Conservation (phyloP, 768 basidiomycete species). For the Suillus brevipes region DNA sequence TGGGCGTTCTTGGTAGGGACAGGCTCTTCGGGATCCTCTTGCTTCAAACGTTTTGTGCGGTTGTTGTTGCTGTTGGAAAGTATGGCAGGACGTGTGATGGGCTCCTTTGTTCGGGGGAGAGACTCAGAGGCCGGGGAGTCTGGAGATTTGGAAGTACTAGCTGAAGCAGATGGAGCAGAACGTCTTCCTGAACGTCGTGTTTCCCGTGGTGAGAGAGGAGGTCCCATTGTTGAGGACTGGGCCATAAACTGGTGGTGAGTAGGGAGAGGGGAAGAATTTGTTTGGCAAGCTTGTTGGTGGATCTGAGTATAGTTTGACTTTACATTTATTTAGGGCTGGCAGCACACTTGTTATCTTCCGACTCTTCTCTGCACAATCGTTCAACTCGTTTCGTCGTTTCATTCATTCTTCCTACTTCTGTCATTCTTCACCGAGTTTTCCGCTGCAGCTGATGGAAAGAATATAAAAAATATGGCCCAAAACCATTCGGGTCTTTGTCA, state of each 20-base stretch:
- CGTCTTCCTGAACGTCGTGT: slow-evolving; percentile 77
- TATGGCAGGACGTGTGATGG: slow-evolving; percentile 40
- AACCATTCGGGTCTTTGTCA: neutral
- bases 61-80: slow-evolving; percentile 39
- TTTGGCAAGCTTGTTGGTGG: slow-evolving; percentile 9
- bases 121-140: slow-evolving; percentile 60
- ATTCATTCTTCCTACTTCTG: slow-evolving; percentile 2
- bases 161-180: slow-evolving; percentile 63
- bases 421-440: neutral
- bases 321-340: slow-evolving; percentile 41
- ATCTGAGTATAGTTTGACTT: slow-evolving; percentile 12
- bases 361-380: slow-evolving; percentile 13
- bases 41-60: slow-evolving; percentile 64
- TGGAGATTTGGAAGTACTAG: slow-evolving; percentile 71
- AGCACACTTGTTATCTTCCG: slow-evolving; percentile 19
- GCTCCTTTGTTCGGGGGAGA: slow-evolving; percentile 43
- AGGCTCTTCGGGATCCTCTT: slow-evolving; percentile 69
- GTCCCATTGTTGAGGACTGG: slow-evolving; percentile 70
- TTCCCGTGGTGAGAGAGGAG: slow-evolving; percentile 74
- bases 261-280: slow-evolving; percentile 11
- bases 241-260: slow-evolving; percentile 46
- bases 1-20: slow-evolving; percentile 46
- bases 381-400: slow-evolving; percentile 4
- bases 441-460: too few relatives aligned
- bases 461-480: neutral